These are phyloP conservation scores for Cutaneotrichosporon mucoides DNA, from an alignment of 1,284 basidiomycete species.

Conservation along the genomic window DNA sequence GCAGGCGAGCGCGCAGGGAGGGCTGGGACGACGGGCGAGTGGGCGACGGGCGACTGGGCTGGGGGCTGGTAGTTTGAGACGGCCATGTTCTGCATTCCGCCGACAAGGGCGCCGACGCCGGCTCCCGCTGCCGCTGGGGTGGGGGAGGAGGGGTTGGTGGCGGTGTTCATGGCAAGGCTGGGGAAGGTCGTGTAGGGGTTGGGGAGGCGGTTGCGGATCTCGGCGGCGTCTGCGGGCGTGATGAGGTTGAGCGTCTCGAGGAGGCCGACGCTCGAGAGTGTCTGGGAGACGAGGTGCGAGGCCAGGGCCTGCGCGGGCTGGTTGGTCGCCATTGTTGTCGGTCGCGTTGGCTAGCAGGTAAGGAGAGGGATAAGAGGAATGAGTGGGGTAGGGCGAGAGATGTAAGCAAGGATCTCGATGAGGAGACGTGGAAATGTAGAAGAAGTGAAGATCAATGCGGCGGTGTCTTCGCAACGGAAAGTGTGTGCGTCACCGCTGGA, in stretches of 20 bases:
- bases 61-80: neutral
- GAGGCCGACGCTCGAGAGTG: constrained; percentile 31
- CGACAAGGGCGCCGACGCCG: neutral
- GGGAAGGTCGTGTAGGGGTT: constrained; percentile 23
- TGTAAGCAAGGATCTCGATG: neutral
- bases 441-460: neutral
- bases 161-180: constrained; percentile 13
- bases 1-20: neutral
- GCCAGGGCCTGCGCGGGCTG: constrained; percentile 32
- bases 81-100: constrained; percentile 3
- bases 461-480: neutral
- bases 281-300: constrained; percentile 42
- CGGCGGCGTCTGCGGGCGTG: constrained; percentile 29
- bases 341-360: neutral
- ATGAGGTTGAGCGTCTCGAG: constrained; percentile 39
- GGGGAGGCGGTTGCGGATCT: constrained; percentile 38
- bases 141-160: neutral
- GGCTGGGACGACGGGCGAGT: neutral
- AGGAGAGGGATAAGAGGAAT: neutral
- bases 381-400: no score
- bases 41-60: neutral
- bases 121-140: neutral
- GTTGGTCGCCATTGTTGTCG: constrained; percentile 1
- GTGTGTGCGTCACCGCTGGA: neutral
- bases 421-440: no score